Conservation (phyloP, 1,284 basidiomycete genomes). For the Porodaedalea pini region DNA sequence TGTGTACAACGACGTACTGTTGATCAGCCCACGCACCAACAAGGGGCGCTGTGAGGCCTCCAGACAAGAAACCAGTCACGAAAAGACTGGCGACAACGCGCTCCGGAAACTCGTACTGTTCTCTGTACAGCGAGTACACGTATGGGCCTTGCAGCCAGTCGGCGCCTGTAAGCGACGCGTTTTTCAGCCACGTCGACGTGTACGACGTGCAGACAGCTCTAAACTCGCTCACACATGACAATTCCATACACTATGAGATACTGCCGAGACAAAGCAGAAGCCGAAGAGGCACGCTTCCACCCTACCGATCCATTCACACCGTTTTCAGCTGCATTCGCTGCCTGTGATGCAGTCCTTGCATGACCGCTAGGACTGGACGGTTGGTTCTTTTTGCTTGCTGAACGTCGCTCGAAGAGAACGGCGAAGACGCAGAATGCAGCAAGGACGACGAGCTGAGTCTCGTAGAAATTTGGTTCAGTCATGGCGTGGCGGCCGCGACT, state of each 20-base stretch:
- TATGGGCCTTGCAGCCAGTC: constrained; percentile 81
- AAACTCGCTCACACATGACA: constrained; percentile 59
- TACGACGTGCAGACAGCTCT: background rate
- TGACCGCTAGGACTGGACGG: constrained; percentile 11
- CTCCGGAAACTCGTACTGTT: constrained; percentile 64
- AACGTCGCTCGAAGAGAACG: constrained; percentile 45
- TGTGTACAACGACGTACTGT: constrained; percentile 47
- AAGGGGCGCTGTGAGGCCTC: constrained; percentile 61
- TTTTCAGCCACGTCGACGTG: constrained; percentile 1
- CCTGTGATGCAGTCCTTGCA: constrained; percentile 25
- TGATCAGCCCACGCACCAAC: constrained; percentile 76
- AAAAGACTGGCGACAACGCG: constrained; percentile 64
- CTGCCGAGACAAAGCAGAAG: constrained; percentile 44
- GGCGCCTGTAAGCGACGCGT: constrained; percentile 43
- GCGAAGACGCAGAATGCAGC: constrained; percentile 42
- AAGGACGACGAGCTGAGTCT: constrained; percentile 48
- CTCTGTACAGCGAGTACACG: constrained; percentile 66
- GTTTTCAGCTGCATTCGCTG: constrained; percentile 33
- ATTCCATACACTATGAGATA: constrained; percentile 67
- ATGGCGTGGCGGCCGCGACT: background rate
- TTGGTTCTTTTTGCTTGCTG: constrained; percentile 32
- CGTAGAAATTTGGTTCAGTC: constrained; percentile 42
- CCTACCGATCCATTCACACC: constrained; percentile 27
- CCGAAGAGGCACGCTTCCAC: constrained; percentile 16
- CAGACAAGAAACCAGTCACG: constrained; percentile 69